Percentiles rank a stretch among this genome's conserved stretches.
Conservation (phyloP, 495 filamentous ascomycete genomes). For the Talaromyces thailandensis region DNA sequence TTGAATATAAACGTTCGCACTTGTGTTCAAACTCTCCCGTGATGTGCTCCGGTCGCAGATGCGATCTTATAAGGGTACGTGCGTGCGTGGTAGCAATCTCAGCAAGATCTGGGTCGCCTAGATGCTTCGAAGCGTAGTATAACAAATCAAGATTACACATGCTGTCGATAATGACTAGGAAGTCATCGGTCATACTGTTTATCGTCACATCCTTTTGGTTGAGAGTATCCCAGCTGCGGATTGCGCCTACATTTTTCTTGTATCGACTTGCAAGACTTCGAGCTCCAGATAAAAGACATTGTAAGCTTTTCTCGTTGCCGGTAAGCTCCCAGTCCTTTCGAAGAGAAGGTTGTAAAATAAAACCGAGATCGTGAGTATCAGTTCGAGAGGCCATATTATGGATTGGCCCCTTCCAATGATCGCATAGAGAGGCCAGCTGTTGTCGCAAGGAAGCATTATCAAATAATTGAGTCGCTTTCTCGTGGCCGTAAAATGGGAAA, state of each 20-base stretch:
- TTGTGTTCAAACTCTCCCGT: constrained; percentile 11
- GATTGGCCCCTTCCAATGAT: constrained; percentile 11
- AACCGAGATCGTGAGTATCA: constrained; percentile 37
- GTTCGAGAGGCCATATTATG: constrained; percentile 17
- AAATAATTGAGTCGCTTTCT: neutral
- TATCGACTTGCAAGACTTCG: constrained; percentile 26
- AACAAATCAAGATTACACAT: constrained; percentile 34
- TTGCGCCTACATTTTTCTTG: constrained; percentile 20
- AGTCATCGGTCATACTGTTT: constrained; percentile 18
- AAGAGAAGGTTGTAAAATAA: constrained; percentile 29
- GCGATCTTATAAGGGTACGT: constrained; percentile 18
- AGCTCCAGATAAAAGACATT: constrained; percentile 22
- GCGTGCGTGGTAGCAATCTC: constrained; percentile 29
- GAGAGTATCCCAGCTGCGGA: constrained; percentile 31
- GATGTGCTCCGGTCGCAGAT: constrained; percentile 21
- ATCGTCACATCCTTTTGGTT: constrained; percentile 13
- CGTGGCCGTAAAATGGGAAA: neutral
- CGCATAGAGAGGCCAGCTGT: constrained; percentile 9
- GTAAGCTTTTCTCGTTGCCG: constrained; percentile 16
- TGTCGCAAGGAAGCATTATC: constrained; percentile 8
- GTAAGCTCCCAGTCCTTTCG: constrained; percentile 23
- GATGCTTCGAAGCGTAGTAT: constrained; percentile 29
- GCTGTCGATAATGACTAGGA: constrained; percentile 37
- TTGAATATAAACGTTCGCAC: too few relatives aligned
- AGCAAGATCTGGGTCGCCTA: constrained; percentile 13